These are phyloP conservation scores for Leccinum proximum DNA, from an alignment of 1,284 basidiomycete species.

Conservation along the genomic window DNA sequence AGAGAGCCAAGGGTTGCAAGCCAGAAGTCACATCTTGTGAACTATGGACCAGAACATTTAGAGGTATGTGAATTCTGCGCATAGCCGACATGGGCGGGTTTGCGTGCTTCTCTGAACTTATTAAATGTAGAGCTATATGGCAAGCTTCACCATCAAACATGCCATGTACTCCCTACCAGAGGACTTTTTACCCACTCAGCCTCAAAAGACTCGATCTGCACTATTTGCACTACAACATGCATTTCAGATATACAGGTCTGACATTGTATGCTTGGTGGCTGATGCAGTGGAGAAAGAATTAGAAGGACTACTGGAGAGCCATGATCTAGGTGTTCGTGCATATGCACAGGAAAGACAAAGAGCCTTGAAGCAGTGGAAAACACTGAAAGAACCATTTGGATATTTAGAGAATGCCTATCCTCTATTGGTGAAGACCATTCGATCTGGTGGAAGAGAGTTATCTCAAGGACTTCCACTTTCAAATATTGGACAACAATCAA, in stretches of 20 bases:
- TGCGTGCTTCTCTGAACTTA: too few species aligned
- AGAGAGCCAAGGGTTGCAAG: too few species aligned
- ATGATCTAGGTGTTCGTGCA: background rate
- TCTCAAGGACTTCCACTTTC: background rate
- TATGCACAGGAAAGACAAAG: background rate
- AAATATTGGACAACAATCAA: background rate
- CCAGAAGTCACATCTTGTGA: too few species aligned
- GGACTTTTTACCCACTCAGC: too few species aligned
- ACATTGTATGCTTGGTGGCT: background rate
- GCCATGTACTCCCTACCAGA: background rate
- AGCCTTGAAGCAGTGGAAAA: background rate
- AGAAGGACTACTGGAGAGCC: too few species aligned
- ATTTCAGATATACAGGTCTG: background rate
- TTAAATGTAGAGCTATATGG: background rate
- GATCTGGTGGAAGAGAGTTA: too few species aligned
- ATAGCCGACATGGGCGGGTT: background rate
- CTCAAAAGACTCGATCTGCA: too few species aligned
- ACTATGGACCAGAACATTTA: background rate
- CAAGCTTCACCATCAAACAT: background rate
- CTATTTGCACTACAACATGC: background rate
- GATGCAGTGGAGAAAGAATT: too few species aligned
- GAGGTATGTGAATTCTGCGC: background rate
- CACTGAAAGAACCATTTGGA: background rate
- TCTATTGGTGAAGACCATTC: background rate
- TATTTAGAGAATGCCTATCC: background rate